Evolutionary conservation across 2,329 filamentous ascomycete species (phyloP), one percentile per base, ranked within the genome.

Genomic region (Corniculantispora saksenae): DNA sequence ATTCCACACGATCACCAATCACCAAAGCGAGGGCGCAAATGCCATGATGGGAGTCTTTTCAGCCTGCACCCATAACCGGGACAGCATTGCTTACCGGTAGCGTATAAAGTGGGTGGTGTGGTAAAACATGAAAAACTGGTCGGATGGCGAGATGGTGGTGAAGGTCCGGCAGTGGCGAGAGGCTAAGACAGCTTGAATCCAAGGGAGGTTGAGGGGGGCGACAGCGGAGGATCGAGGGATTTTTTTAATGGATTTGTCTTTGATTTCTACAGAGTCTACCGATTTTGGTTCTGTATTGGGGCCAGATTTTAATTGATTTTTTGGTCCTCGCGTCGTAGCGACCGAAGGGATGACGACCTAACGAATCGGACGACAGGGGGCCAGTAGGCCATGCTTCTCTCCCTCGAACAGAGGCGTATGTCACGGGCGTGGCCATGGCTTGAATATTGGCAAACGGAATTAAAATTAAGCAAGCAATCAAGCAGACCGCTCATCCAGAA

Each of bases 211-310:
- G 58, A 51, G 13, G 47, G 58, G 45, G 21, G 29, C 38, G 55
- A 58, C 45, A 51, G 57, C 19, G 57, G 19, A 50, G 27, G 27
- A 50, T 50, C 25, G 25, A 25, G 19, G 38, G 35, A 35, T 35
- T 51, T 61, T 35, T 59, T 48, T 21, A 53, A 61, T 61, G 23
- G 48, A 23, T 15, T 53, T 61, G 35, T 54, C 35, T 61, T 45
- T 61, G 47, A 29, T n/a, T 32, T 38, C 57, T 38, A 40, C 29
- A 51, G 23, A 17, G 13, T 54, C 23, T 61, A 19, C 23, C 15
- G 50, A 54, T 35, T 47, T 19, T n/a, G 29, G 21, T 51, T n/a
- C 17, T n/a, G 1, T 47, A 19, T 8, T 29, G 38, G 48, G 38
- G 48, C 23, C 23, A 47, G 19, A 23, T 13, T 61, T 54, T 61